Base-by-base conservation (phyloP, 257 asterid genomes). In the Striga asiatica region DNA sequence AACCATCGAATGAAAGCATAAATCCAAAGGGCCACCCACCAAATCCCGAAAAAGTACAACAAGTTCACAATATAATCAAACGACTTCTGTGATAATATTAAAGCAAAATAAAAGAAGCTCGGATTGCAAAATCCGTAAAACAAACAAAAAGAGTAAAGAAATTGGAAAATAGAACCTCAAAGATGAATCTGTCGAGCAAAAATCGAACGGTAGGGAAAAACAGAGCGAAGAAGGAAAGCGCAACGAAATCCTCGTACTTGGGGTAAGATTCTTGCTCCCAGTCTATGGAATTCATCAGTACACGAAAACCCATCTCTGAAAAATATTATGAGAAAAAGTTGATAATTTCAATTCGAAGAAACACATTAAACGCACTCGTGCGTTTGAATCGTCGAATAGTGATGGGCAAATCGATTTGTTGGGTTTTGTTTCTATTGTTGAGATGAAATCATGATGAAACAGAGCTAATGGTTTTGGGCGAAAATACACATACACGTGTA, bases 231-330 rank as follows among this genome's bases (percentile, higher is more conserved):
- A 82, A 2, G 0, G 99, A 94, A 59, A 92, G 91, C 64, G 54
- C 76, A 18, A 69, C 9, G 68, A 88, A 88, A 79, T 92, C 99
- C 55, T 60, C 70, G 60, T 79, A 82, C 54, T 77, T 66, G 19
- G 99, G 82, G 66, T 73, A 68, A 19, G 95, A 88, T 88, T 92
- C 99, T 22, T 73, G 75, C 70, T 84, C 82, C 95, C 85, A 92
- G 58, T 88, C 78, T 35, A 77, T 25, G 47, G 66, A 62, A 49
- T 65, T 64, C 73, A 74, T 38, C 55, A 67, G 64, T 64, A 81
- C 77, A 20, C 50, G 8, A 53, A 81, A 17, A 38, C 79, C 84
- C 98, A 91, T 84, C 52, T 66, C 54, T 59, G 37, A 51, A 29
- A 29, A 11, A 62, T 49, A n/a, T 13, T 47, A 10, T 1, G 11